A percentile compares a stretch with the other conserved stretches of the same genome.
These are phyloP conservation scores for Diaporthe citrichinensis DNA, from an alignment of 2,329 filamentous ascomycete genomes.

Conservation along the genomic window DNA sequence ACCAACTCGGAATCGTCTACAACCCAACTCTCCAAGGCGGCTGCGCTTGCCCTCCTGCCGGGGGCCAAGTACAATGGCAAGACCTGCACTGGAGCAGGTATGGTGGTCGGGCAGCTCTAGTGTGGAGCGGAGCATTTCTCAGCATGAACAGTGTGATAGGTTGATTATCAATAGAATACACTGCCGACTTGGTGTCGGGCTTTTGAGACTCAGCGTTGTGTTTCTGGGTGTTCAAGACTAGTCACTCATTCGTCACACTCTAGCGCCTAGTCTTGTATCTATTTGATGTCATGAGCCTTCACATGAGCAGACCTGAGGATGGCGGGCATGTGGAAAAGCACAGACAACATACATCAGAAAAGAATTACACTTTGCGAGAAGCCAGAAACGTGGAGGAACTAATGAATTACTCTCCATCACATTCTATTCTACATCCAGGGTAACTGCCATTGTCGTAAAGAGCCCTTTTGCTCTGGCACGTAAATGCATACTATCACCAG, in stretches of 20 bases:
- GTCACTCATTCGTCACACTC: background rate
- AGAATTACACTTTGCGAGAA: background rate
- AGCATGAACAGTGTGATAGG: background rate
- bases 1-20: constrained; percentile 29
- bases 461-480: constrained; percentile 3
- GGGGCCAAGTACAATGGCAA: constrained; percentile 28
- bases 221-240: background rate
- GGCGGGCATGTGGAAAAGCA: background rate
- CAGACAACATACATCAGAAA: background rate
- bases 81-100: constrained; percentile 33
- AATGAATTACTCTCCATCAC: background rate
- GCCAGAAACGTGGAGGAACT: too few species aligned
- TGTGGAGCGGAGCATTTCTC: background rate
- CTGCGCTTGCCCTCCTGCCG: constrained; percentile 25
- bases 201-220: background rate
- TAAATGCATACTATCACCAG: constrained; percentile 2
- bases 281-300: background rate
- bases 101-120: constrained; percentile 19
- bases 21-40: constrained; percentile 30
- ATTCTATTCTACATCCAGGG: background rate
- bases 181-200: background rate
- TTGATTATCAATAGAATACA: background rate
- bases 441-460: background rate
- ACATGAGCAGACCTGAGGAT: too few species aligned
- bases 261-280: background rate